Percentiles rank a stretch among this genome's conserved stretches.
These are phyloP conservation scores for Pinus taeda DNA, from an alignment of 75 land plant species.

Conservation along the genomic window DNA sequence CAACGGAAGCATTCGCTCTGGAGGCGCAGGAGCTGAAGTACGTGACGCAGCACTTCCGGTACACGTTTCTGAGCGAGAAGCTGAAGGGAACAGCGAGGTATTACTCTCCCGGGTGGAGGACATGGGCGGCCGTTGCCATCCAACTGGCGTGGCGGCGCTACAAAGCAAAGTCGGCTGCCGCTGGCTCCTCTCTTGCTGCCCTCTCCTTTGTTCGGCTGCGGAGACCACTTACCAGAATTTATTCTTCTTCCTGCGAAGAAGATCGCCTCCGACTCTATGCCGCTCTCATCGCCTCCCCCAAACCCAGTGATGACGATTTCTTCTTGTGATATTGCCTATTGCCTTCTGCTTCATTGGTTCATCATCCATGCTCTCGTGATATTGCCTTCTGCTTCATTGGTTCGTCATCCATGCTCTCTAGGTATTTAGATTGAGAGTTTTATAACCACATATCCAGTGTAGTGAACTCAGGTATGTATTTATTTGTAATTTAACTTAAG, in stretches of 20 bases:
- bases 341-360: no score
- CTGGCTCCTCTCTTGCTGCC: conserved; percentile 30
- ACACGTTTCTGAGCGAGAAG: conserved; percentile 73
- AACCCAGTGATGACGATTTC: conserved; percentile 67
- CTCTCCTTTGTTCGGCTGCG: conserved; percentile 60
- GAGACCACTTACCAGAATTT: conserved; percentile 44
- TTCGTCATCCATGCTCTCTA: no score
- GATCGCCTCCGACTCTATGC: conserved; percentile 75
- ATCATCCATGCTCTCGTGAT: no score
- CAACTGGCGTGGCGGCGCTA: conserved; percentile 93
- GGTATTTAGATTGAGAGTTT: no score
- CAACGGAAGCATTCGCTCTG: conserved; percentile 81
- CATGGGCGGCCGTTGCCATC: conserved; percentile 98
- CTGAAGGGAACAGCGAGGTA: conserved; percentile 84
- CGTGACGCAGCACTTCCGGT: conserved; percentile 82
- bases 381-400: no score
- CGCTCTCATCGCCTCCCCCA: conserved; percentile 73
- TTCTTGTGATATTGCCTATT: background rate
- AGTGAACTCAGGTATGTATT: no score
- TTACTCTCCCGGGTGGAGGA: conserved; percentile 93
- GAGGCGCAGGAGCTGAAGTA: conserved; percentile 81
- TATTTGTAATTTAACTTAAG: no score
- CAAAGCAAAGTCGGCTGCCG: conserved; percentile 34
- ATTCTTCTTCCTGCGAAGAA: conserved; percentile 47
- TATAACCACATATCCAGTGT: no score